Base-by-base conservation (phyloP, 1,139 yeast species). In the Yamadazyma songkhlaensis region DNA sequence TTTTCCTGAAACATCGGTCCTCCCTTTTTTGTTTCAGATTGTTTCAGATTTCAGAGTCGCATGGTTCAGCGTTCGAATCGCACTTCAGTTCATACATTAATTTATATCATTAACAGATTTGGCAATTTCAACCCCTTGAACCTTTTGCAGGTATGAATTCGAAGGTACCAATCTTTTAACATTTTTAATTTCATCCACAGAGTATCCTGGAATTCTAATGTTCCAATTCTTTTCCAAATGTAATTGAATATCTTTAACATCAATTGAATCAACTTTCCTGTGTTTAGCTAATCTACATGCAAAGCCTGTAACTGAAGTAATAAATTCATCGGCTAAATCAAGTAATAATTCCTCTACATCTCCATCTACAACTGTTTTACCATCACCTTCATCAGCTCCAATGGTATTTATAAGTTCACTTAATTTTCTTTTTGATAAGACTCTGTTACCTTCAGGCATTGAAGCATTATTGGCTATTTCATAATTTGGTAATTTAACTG, bases 141-240 rank as follows among this genome's bases (percentile, higher is more conserved):
- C 63, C 59, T 86, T 86, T 50, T 84, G 89, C 36, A 72, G 77
- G 55, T 92, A 90, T 22, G 78, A 65, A 15, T 75, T 60, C 30
- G 86, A 81, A 3, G 97, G 92, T 38, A 75, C 81, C 77, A 89
- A 82, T 57, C 85, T 84, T 49, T 96, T 72, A 17, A 88, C 83
- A 45, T 87, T 79, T 50, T 95, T 74, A 33, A 90, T 84, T 54
- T 90, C 97, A 60, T 92, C 98, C 49, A 88, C 79, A 12, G 95
- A 79, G 59, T 82, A 88, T 2, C 98, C 98, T 0, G 98, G 97
- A 22, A 92, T 78, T 49, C 95, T 77, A 43, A 92, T 87, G 57
- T 90, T 90, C 97, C 97, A 92, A 57, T 90, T 92, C 49, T 90
- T 79, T 54, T 94, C 98, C 50, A 92, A 68, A 58, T 92, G 96